phyloP scores from a whole-genome alignment of 1,284 basidiomycete genomes.

The Hypsizygus ulmarius region DNA sequence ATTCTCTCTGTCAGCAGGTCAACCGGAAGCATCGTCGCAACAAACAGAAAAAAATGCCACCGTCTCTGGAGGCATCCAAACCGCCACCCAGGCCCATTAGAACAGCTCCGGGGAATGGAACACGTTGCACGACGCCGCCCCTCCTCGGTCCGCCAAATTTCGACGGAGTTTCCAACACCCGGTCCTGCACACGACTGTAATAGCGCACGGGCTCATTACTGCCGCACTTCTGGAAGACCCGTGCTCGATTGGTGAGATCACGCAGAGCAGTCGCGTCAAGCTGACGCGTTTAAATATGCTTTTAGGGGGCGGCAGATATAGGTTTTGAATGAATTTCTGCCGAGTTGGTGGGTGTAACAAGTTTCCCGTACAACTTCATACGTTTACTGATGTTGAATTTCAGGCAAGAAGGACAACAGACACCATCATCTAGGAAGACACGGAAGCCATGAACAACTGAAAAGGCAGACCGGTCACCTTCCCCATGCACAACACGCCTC shows the following conservation, averaged over 20 bases:
- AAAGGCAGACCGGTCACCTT: background rate
- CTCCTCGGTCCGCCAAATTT: conserved; percentile 7
- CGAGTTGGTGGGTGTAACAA: background rate
- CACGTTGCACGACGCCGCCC: conserved; percentile 9
- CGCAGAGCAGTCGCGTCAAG: conserved; percentile 1
- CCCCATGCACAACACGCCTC: too few species aligned
- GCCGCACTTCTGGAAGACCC: background rate
- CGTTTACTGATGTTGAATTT: background rate
- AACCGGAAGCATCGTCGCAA: background rate
- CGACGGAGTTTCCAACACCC: background rate
- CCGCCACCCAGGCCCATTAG: background rate
- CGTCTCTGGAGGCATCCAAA: background rate
- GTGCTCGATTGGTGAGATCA: conserved; percentile 1
- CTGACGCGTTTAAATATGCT: background rate
- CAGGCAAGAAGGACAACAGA: conserved; percentile 2
- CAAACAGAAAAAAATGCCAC: background rate
- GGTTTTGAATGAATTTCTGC: background rate
- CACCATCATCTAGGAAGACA: conserved; percentile 8
- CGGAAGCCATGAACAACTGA: background rate
- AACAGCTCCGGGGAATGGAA: conserved; percentile 5
- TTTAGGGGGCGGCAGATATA: background rate
- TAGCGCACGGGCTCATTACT: too few species aligned
- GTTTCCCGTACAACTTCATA: background rate
- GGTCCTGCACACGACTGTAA: too few species aligned
- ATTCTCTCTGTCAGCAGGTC: conserved; percentile 4